These are phyloP conservation scores for Aspergillus fumigatus DNA, from an alignment of 2,329 filamentous ascomycete genomes.

Conservation along the genomic window DNA sequence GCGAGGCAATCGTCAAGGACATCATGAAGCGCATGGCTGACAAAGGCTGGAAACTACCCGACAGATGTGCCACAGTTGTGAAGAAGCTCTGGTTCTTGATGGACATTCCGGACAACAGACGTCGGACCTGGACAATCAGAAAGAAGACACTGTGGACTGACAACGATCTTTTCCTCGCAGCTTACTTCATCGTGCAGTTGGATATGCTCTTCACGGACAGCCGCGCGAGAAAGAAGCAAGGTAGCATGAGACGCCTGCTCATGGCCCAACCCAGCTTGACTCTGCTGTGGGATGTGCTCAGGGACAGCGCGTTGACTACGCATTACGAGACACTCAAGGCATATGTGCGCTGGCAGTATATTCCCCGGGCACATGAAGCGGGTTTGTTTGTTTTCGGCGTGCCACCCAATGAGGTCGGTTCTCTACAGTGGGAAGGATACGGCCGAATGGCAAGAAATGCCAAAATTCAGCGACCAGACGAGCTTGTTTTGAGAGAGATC, in stretches of 20 bases:
- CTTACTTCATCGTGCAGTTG: conserved; percentile 67
- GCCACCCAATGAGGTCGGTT: conserved; percentile 50
- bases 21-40: conserved; percentile 60
- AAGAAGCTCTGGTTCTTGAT: conserved; percentile 70
- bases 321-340: conserved; percentile 52
- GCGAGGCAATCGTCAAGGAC: conserved; percentile 54
- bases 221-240: conserved; percentile 47
- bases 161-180: conserved; percentile 56
- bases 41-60: conserved; percentile 55
- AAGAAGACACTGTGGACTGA: conserved; percentile 54
- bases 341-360: conserved; percentile 55
- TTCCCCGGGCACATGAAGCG: conserved; percentile 23
- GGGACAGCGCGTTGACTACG: conserved; percentile 49
- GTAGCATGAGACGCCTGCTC: conserved; percentile 53
- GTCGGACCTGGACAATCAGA: conserved; percentile 53
- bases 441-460: conserved; percentile 27
- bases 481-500: conserved; percentile 56
- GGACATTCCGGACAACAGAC: conserved; percentile 56
- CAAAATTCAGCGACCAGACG: conserved; percentile 54
- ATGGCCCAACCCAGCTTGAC: conserved; percentile 56
- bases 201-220: conserved; percentile 66
- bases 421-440: conserved; percentile 36
- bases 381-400: conserved; percentile 47
- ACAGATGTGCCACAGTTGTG: conserved; percentile 44
- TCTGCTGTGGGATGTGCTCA: conserved; percentile 57